These are phyloP conservation scores for Aspergillus sp. DNA, from an alignment of 2,329 filamentous ascomycete genomes.

Conservation along the genomic window DNA sequence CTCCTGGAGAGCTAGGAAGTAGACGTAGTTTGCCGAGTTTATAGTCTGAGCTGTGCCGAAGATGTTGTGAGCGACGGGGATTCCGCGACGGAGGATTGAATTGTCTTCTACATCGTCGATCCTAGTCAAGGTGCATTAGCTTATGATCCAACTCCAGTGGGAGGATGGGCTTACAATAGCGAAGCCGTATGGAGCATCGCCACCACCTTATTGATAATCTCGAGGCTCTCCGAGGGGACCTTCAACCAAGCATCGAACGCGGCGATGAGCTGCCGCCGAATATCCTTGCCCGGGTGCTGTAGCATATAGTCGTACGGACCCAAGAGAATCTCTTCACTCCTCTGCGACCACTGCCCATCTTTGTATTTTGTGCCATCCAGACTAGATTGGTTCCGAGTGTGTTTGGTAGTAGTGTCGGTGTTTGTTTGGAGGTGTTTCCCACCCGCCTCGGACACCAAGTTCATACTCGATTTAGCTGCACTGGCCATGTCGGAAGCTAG, in stretches of 20 bases:
- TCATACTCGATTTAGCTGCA: no score
- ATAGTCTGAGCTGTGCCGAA: constrained; percentile 49
- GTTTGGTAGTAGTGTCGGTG: constrained; percentile 16
- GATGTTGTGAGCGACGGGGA: constrained; percentile 46
- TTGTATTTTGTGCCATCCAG: constrained; percentile 35
- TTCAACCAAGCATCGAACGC: constrained; percentile 43
- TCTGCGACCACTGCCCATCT: constrained; percentile 31
- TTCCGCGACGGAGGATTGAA: constrained; percentile 44
- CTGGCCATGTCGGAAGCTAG: no score
- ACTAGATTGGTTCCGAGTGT: constrained; percentile 32
- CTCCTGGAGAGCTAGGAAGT: constrained; percentile 42
- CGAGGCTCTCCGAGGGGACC: constrained; percentile 36
- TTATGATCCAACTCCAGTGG: not conserved
- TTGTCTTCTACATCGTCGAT: constrained; percentile 49
- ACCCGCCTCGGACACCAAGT: no score
- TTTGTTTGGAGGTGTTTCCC: constrained; percentile 12
- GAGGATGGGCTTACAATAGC: constrained; percentile 29
- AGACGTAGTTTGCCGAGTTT: constrained; percentile 48
- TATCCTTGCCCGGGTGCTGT: constrained; percentile 41
- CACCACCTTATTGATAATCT: constrained; percentile 40
- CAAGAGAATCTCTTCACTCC: constrained; percentile 40
- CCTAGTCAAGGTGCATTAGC: constrained; percentile 13
- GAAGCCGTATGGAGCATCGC: constrained; percentile 44
- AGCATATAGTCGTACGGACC: constrained; percentile 43
- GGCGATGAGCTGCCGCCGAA: constrained; percentile 40